These are phyloP conservation scores for Alternaria sp. DNA, from an alignment of 2,329 filamentous ascomycete species.

Conservation along the genomic window DNA sequence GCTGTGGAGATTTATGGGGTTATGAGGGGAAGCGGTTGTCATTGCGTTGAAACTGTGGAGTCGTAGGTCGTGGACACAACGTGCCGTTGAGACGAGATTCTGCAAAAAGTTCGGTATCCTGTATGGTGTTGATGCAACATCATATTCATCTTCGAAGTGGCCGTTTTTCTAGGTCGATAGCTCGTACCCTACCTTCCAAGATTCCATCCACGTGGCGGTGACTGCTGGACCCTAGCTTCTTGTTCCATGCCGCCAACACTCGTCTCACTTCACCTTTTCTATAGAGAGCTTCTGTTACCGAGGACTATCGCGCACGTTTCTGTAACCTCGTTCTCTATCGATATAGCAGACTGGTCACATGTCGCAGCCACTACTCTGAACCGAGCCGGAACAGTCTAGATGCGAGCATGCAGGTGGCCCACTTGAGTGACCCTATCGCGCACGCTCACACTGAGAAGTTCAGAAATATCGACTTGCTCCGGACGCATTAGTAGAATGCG, in stretches of 20 bases:
- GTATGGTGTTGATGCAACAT: background rate
- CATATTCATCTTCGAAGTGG: background rate
- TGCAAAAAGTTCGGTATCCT: background rate
- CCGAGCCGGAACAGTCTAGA: background rate
- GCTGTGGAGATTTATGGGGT: background rate
- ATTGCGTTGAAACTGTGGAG: background rate
- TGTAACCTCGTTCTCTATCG: background rate
- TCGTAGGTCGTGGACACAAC: background rate
- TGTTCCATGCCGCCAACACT: background rate
- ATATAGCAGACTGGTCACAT: background rate
- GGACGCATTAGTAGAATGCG: background rate
- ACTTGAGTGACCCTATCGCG: background rate
- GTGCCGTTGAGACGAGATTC: background rate
- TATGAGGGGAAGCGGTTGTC: background rate
- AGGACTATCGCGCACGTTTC: background rate
- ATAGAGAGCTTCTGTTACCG: background rate
- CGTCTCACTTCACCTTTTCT: background rate
- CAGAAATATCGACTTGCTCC: background rate
- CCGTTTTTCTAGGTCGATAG: background rate
- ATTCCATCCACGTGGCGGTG: background rate
- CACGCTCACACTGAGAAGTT: background rate
- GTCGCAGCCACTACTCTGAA: background rate
- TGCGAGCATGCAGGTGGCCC: background rate
- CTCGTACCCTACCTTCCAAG: background rate
- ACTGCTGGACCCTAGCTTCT: constrained; percentile 3